A percentile compares a stretch with the other conserved stretches of the same genome.
Conservation (phyloP, 768 basidiomycete genomes). For the Mycena filopes region DNA sequence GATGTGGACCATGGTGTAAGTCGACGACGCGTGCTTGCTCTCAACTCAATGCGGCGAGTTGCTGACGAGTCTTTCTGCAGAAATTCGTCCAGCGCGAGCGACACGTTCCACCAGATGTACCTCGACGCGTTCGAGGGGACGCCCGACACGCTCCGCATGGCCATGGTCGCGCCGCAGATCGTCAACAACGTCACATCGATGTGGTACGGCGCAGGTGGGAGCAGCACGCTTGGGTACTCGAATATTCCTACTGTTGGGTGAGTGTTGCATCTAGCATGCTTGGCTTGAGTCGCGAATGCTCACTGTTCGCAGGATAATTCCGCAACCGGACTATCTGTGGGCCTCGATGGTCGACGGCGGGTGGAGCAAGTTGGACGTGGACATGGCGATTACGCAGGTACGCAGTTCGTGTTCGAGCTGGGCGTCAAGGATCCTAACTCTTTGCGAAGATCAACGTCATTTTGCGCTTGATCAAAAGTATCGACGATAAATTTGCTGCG, state of each 20-base stretch:
- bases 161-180: constrained; percentile 40
- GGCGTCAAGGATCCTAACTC: too few relatives aligned
- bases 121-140: constrained; percentile 42
- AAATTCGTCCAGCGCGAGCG: constrained; percentile 38
- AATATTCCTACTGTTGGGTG: constrained; percentile 44
- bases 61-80: constrained; percentile 16
- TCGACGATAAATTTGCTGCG: constrained; percentile 36
- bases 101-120: constrained; percentile 38
- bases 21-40: too few relatives aligned
- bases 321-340: constrained; percentile 47
- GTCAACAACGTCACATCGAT: constrained; percentile 32
- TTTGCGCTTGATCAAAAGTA: constrained; percentile 35
- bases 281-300: neutral
- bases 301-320: constrained; percentile 36
- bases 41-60: too few relatives aligned
- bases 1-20: constrained; percentile 49
- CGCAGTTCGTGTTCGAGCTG: too few relatives aligned
- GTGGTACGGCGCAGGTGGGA: constrained; percentile 47
- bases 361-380: constrained; percentile 42
- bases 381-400: constrained; percentile 37
- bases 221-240: constrained; percentile 39
- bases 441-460: constrained; percentile 37
- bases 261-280: neutral
- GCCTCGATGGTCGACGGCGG: constrained; percentile 43
- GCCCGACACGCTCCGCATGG: constrained; percentile 40